Evolutionary conservation across 2,329 filamentous ascomycete genomes (phyloP), one percentile per base, ranked within the genome.

Genomic region (Pyricularia sp.): DNA sequence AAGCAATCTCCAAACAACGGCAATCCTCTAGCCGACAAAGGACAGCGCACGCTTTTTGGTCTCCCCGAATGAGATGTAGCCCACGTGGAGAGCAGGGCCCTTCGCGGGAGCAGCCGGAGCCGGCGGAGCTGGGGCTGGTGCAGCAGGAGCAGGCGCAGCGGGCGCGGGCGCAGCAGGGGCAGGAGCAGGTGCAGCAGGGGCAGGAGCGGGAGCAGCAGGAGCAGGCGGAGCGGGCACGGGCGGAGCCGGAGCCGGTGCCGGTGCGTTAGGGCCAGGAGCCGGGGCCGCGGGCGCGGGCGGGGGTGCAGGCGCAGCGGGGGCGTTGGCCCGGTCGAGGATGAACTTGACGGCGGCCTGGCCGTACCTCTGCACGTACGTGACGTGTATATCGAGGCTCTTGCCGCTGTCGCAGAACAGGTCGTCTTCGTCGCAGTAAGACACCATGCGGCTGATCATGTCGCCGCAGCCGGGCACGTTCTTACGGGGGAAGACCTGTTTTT

Each of bases 391-490:
- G 0, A 69, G 2, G n/a, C 68, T 66, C 3, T 69, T 68, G 7
- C 73, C 73, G 11, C 72, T 72, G 59, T 72, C 72, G 58, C 72
- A 74, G 26, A 71, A 73, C 23, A 63, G 67, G 31, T 74, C 72
- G 5, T 69, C 70, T 3, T 50, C 65, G 50, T 73, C 71, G 66
- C 73, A 74, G 59, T 72, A 73, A 1, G 70, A 72, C 11, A 70
- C 70, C 50, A 74, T 68, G 14, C 69, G 69, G 9, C 68, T 58
- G 23, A 65, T 68, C 11, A 73, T 65, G 20, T 70, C 70, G 10
- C 67, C 68, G 55, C 72, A 73, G 20, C 68, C 70, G 2, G 65
- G 58, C 23, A 68, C 66, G 64, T 73, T 64, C 14, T 67, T 63
- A 7, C 72, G 72, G 2, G 72, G 71, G 65, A 73, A 73, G 14